These are phyloP conservation scores for Chlamydomonas applanata DNA, from an alignment of 139 green algal genomes.

Conservation along the genomic window DNA sequence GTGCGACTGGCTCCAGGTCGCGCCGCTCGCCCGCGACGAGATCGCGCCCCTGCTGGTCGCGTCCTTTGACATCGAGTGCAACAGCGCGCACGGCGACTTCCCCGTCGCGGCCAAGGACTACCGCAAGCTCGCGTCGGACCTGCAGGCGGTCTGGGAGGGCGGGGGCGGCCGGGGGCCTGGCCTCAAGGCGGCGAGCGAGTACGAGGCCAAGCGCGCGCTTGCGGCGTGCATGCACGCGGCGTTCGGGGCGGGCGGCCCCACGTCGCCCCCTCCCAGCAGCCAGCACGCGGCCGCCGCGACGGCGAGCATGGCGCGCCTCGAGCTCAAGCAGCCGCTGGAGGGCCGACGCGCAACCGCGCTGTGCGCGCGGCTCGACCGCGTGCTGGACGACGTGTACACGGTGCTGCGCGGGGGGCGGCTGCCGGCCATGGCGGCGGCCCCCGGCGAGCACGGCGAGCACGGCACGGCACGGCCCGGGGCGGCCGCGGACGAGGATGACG, in stretches of 20 bases:
- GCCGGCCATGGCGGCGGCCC: not conserved
- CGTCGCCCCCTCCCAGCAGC: too few relatives aligned
- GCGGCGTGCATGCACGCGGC: not conserved
- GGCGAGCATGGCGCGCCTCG: constrained; percentile 1
- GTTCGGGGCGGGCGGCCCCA: not conserved
- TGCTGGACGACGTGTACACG: constrained; percentile 1
- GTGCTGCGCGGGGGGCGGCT: not conserved
- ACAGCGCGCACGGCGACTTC: constrained; percentile 27
- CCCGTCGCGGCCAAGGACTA: constrained; percentile 15
- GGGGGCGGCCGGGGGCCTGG: not conserved
- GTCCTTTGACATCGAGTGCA: constrained; percentile 32
- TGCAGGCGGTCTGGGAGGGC: not conserved
- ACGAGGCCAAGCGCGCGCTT: not conserved
- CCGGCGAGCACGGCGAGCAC: not conserved
- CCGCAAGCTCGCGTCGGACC: not conserved
- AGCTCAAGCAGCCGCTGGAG: too few relatives aligned
- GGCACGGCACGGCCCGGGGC: not conserved
- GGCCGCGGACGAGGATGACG: not conserved
- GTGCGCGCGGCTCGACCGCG: not conserved
- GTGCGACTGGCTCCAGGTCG: too few relatives aligned
- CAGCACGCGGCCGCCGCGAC: not conserved
- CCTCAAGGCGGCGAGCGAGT: not conserved
- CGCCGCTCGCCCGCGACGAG: too few relatives aligned
- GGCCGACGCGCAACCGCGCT: too few relatives aligned
- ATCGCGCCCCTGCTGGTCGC: constrained; percentile 13